phyloP scores from a whole-genome alignment of 2,329 filamentous ascomycete genomes.

The Fusarium protoensiforme region DNA sequence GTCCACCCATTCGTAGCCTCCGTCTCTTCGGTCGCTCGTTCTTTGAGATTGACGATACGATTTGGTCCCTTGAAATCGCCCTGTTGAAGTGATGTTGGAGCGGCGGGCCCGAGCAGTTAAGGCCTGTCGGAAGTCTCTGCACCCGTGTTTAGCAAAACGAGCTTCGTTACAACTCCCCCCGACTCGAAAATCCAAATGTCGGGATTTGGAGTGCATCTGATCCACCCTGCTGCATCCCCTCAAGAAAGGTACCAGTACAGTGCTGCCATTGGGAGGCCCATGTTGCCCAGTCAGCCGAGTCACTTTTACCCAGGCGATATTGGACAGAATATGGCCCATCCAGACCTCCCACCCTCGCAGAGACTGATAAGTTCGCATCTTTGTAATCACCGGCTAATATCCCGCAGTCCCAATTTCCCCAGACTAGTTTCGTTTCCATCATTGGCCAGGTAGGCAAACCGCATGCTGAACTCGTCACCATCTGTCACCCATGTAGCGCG shows the following conservation, averaged over 20 bases:
- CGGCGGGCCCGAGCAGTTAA: neutral
- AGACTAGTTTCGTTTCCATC: neutral
- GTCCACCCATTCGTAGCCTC: slow-evolving; percentile 17
- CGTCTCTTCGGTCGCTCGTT: neutral
- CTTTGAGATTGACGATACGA: neutral
- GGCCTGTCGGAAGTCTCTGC: neutral
- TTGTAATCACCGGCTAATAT: slow-evolving; percentile 26
- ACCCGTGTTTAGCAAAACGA: neutral
- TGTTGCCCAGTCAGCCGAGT: slow-evolving; percentile 7
- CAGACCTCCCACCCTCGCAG: neutral
- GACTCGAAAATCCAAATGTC: neutral
- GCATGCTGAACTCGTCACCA: slow-evolving; percentile 30
- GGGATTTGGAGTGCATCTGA: neutral
- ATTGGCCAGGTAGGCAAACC: slow-evolving; percentile 16
- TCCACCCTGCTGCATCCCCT: neutral
- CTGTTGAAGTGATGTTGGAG: neutral
- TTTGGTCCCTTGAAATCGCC: neutral
- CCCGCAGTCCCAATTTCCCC: slow-evolving; percentile 14
- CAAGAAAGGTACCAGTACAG: neutral
- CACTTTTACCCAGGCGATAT: slow-evolving; percentile 18
- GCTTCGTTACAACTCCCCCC: neutral
- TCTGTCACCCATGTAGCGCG: neutral
- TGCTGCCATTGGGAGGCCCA: slow-evolving; percentile 12
- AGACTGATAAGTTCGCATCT: slow-evolving; percentile 1
- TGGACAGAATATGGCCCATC: neutral